A percentile compares a stretch with the other conserved stretches of the same genome.
Evolutionary conservation across 1,284 basidiomycete species (phyloP).

Genomic region (Rhodotorula sp.): DNA sequence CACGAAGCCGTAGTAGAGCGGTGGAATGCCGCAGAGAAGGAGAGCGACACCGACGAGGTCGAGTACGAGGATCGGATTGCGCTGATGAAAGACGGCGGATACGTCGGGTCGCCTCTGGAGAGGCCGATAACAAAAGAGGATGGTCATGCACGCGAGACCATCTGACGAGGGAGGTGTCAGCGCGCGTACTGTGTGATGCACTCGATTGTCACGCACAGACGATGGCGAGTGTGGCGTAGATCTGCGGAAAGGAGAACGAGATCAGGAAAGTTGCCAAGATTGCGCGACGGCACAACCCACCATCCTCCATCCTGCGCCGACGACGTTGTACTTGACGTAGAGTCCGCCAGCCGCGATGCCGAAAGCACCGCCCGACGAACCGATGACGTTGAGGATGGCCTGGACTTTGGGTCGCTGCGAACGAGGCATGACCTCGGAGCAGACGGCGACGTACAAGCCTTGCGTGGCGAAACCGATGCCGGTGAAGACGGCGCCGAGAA

Average conservation of each 20-base stretch:
- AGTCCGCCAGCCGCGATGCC: not conserved
- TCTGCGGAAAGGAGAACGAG: not conserved
- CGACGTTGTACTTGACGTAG: conserved; percentile 2
- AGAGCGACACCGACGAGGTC: not conserved
- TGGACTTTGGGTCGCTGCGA: not conserved
- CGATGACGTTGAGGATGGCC: not conserved
- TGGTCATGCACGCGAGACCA: not conserved
- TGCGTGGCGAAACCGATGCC: not conserved
- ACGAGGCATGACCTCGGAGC: not conserved
- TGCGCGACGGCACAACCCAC: too few relatives aligned
- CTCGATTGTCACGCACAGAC: not conserved
- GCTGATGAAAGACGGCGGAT: conserved; percentile 4
- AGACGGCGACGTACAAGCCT: not conserved
- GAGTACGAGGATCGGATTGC: not conserved
- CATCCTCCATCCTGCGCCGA: conserved; percentile 6
- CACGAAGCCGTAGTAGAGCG: conserved; percentile 2
- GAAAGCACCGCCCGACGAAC: not conserved
- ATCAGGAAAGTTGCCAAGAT: too few relatives aligned
- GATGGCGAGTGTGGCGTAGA: conserved; percentile 2
- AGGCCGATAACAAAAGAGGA: not conserved
- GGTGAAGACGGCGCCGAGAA: conserved; percentile 1
- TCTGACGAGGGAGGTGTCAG: not conserved
- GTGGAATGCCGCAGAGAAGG: not conserved
- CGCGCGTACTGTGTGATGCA: not conserved
- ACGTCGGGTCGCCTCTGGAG: not conserved